These are phyloP conservation scores for Acidomyces sp. DNA, from an alignment of 495 filamentous ascomycete genomes.

Conservation along the genomic window DNA sequence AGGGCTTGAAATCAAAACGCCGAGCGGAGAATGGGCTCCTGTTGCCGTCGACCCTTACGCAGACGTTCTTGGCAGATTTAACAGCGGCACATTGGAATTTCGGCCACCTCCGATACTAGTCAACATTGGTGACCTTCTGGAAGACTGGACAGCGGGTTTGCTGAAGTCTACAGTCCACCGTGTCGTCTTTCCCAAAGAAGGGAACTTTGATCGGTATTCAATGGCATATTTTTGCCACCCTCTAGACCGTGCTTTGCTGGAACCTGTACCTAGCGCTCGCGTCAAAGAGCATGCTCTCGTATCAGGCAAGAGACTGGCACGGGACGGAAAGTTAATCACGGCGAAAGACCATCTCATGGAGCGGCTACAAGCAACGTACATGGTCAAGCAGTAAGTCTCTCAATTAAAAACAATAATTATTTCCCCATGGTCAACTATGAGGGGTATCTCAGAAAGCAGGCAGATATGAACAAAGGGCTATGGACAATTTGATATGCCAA, in stretches of 20 bases:
- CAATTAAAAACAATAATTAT: too few species aligned
- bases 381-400: constrained; percentile 33
- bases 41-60: constrained; percentile 49
- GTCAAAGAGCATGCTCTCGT: constrained; percentile 33
- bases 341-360: constrained; percentile 71
- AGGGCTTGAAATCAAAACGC: constrained; percentile 71
- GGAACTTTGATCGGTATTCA: constrained; percentile 60
- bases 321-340: constrained; percentile 50
- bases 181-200: constrained; percentile 57
- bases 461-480: too few species aligned
- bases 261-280: constrained; percentile 56
- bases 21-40: constrained; percentile 40
- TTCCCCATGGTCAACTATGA: too few species aligned
- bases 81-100: constrained; percentile 34
- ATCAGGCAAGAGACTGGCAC: constrained; percentile 23
- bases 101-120: constrained; percentile 66
- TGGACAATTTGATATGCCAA: too few species aligned
- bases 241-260: constrained; percentile 52
- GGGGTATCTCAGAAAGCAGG: too few species aligned
- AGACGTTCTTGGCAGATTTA: constrained; percentile 29
- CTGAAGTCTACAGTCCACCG: constrained; percentile 78
- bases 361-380: constrained; percentile 65
- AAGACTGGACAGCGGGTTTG: constrained; percentile 81
- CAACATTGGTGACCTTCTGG: constrained; percentile 84
- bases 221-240: constrained; percentile 93